Evolutionary conservation across 2,329 filamentous ascomycete genomes (phyloP), one percentile per base, ranked within the genome.

Genomic region (Spiromastix sp.): DNA sequence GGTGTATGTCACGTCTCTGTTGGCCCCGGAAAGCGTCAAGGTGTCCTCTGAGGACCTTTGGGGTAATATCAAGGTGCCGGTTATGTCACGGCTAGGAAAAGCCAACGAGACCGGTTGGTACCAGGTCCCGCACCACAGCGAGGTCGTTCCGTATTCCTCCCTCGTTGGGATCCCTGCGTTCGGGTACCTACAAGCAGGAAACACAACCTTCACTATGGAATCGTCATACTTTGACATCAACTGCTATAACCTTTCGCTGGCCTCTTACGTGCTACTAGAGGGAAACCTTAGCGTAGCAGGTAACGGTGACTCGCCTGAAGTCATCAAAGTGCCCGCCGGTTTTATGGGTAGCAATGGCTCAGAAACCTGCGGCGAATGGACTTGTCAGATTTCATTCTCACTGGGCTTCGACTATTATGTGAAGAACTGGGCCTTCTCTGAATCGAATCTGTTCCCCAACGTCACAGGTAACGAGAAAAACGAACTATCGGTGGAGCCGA

Each of bases 31-130:
- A 5, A 10, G 28, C 6, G 5, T 16, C 15, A 41, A 41, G 25
- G 10, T 4, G 9, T 32, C 39, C 13, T 32, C 39, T 2, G 13
- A 16, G 13, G 39, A 42, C 18, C 16, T 34, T 9, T 42, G 36
- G 39, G 39, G 39, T 11, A 42, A 42, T n/a, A 26, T 39, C 10
- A 42, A 42, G 29, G 32, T 42, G 21, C 39, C 39, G 10, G 13
- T 42, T 6, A 39, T 42, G 16, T 36, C 32, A n/a, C 29, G 30
- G 11, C 16, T 42, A 10, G 22, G 18, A n/a, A 10, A 16, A 4
- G 21, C 17, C 11, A 34, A 20, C 18, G 26, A 29, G 13, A 30
- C 29, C 18, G 36, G 39, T 25, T 39, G 39, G 36, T 36, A 34
- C 18, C 17, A 34, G 5, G 11, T 42, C 12, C 6, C 13, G 10